Conservation (phyloP, 805 yeast genomes). For the Nakazawaea ambrosiae region DNA sequence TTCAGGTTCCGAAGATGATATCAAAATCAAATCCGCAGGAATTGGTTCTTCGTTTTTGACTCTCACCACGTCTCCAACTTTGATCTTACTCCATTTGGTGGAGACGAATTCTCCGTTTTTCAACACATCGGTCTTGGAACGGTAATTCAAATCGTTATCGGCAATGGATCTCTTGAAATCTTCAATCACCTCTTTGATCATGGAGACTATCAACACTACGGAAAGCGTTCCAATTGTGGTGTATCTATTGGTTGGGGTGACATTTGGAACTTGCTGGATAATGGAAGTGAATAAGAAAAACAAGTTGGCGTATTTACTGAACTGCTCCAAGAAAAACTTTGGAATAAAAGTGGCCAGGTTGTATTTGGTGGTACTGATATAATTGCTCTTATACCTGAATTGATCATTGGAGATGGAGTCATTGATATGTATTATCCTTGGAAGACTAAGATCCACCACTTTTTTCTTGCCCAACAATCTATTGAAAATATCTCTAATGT, state of each 20-base stretch:
- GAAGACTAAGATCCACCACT: constrained; percentile 22
- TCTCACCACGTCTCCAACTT: constrained; percentile 86
- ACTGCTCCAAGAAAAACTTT: constrained; percentile 92
- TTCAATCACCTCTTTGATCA: constrained; percentile 84
- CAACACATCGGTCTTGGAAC: constrained; percentile 62
- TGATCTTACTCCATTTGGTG: constrained; percentile 78
- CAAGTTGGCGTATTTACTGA: constrained; percentile 92
- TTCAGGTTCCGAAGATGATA: constrained; percentile 95
- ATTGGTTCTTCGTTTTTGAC: constrained; percentile 83
- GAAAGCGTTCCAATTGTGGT: constrained; percentile 90
- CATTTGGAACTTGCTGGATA: constrained; percentile 96
- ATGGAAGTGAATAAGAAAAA: constrained; percentile 88
- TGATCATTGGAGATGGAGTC: constrained; percentile 48
- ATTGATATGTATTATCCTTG: constrained; percentile 64
- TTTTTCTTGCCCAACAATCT: constrained; percentile 7
- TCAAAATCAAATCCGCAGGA: constrained; percentile 84
- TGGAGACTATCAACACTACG: constrained; percentile 84
- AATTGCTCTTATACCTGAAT: constrained; percentile 65
- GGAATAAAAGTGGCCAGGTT: constrained; percentile 90
- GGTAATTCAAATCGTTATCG: constrained; percentile 78
- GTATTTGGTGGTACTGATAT: constrained; percentile 92
- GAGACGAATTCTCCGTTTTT: constrained; percentile 52
- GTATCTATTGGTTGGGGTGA: constrained; percentile 91
- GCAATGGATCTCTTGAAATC: constrained; percentile 85
- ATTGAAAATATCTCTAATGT: constrained; percentile 10